Conservation (phyloP, 75 land plant genomes). For the Pinus tabuliformis region DNA sequence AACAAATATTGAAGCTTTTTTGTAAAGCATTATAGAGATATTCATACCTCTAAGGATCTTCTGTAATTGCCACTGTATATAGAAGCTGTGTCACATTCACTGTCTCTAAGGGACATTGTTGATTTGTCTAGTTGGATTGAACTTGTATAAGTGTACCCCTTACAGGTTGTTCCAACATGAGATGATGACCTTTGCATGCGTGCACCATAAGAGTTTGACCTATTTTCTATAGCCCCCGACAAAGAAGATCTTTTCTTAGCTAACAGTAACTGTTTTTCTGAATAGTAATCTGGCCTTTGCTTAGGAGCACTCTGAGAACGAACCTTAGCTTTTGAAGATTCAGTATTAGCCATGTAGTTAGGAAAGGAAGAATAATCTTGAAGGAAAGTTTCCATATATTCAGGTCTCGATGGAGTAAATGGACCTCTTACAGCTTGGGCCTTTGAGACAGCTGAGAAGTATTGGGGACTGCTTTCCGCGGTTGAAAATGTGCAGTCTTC, state of each 20-base stretch:
- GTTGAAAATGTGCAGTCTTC: conserved; percentile 64
- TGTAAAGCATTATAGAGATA: background rate
- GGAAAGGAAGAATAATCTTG: conserved; percentile 59
- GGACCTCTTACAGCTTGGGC: conserved; percentile 19
- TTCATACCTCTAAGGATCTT: conserved; percentile 38
- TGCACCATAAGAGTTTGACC: conserved; percentile 33
- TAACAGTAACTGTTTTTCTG: conserved; percentile 11
- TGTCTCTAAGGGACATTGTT: conserved; percentile 47
- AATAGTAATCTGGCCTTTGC: conserved; percentile 62
- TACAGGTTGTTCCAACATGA: conserved; percentile 41
- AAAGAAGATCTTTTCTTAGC: conserved; percentile 30
- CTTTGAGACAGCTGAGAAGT: conserved; percentile 31
- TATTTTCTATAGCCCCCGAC: conserved; percentile 41
- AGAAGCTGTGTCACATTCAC: conserved; percentile 68
- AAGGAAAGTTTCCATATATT: conserved; percentile 39
- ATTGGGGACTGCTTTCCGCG: conserved; percentile 70
- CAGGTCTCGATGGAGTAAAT: conserved; percentile 21
- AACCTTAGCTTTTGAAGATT: conserved; percentile 88
- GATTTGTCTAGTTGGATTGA: conserved; percentile 63
- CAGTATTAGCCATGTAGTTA: conserved; percentile 93
- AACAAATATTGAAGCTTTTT: background rate
- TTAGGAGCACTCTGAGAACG: conserved; percentile 92
- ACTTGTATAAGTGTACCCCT: conserved; percentile 45
- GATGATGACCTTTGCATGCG: conserved; percentile 76
- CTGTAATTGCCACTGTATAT: conserved; percentile 50